Base-by-base conservation (phyloP, 345 rosid species). In the Clausena lansium region DNA sequence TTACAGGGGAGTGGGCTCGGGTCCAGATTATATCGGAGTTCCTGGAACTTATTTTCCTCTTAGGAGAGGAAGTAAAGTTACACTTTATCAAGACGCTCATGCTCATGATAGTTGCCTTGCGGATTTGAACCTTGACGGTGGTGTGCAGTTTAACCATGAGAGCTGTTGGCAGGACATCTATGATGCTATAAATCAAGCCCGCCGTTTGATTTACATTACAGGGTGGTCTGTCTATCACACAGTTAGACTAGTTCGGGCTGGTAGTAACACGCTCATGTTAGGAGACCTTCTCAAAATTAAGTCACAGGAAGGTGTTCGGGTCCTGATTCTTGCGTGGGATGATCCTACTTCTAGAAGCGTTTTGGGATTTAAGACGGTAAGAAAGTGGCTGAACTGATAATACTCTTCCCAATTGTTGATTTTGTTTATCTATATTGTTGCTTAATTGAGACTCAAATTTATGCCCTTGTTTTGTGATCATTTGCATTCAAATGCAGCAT, bases 301-400 rank as follows among this genome's bases (percentile, higher is more conserved):
- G 83, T 95, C 98, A 74, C 98, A 89, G 66, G 98, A 95, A 87
- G 98, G 98, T 81, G 98, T 95, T 19, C 81, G 98, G 77, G 98
- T 95, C 72, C 88, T 95, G 83, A 91, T 95, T 65, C 90, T 95
- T 73, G 91, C 92, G 36, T 95, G 98, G 98, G 98, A 95, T 88
- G 98, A 95, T 88, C 98, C 98, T 32, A 89, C 97, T 69, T 95
- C 98, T 54, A 87, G 81, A 79, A 91, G 93, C 85, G 71, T 95
- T 79, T 63, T 93, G 41, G 95, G 95, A 32, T 81, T 67, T 78
- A 89, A 85, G 81, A 91, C 82, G 45, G 98, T 95, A 87, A 85
- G 89, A 75, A 83, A 76, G 70, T 76, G 28, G 73, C 60, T 14
- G 57, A 27, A 61, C 77, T 57, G 70, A 30, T 57, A 71, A 35